A percentile compares a stretch with the other conserved stretches of the same genome.
These are phyloP conservation scores for Suhomyces taliae DNA, from an alignment of 1,139 yeast species.

Conservation along the genomic window DNA sequence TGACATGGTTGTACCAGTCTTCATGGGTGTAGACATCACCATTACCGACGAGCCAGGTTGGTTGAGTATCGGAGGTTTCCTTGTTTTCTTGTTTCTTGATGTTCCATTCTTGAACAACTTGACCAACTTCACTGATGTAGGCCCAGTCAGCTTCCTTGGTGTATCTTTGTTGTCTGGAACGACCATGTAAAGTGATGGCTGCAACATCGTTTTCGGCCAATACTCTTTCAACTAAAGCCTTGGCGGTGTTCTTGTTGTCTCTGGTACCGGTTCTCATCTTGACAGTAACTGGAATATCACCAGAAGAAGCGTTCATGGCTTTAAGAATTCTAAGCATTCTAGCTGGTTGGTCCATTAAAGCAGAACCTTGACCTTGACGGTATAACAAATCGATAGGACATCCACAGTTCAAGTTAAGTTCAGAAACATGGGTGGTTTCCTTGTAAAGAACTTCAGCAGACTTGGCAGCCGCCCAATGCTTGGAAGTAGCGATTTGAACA, in stretches of 20 bases:
- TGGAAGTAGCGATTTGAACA: slow-evolving; percentile 87
- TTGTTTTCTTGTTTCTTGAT: slow-evolving; percentile 55
- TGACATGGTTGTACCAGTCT: slow-evolving; percentile 84
- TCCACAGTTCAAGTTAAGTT: slow-evolving; percentile 90
- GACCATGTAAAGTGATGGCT: slow-evolving; percentile 91
- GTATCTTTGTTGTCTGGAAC: slow-evolving; percentile 94
- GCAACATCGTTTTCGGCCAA: slow-evolving; percentile 80
- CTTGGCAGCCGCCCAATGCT: slow-evolving; percentile 91
- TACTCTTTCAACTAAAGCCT: slow-evolving; percentile 65
- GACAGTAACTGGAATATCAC: slow-evolving; percentile 87
- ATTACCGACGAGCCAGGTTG: slow-evolving; percentile 75
- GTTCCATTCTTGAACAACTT: slow-evolving; percentile 62
- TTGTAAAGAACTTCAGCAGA: slow-evolving; percentile 78
- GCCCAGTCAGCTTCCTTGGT: slow-evolving; percentile 92
- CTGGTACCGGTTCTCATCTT: slow-evolving; percentile 90
- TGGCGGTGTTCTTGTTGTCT: slow-evolving; percentile 87
- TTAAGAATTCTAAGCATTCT: slow-evolving; percentile 73
- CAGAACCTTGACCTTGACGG: slow-evolving; percentile 95
- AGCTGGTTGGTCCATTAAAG: slow-evolving; percentile 86
- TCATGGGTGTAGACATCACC: slow-evolving; percentile 88
- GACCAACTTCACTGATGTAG: slow-evolving; percentile 75
- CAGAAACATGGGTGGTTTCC: slow-evolving; percentile 59
- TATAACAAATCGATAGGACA: slow-evolving; percentile 94
- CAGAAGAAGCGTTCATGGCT: slow-evolving; percentile 86
- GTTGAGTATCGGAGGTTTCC: slow-evolving; percentile 48